Base-by-base conservation (phyloP, 2,329 filamentous ascomycete species). In the Calonectria leucothoes region DNA sequence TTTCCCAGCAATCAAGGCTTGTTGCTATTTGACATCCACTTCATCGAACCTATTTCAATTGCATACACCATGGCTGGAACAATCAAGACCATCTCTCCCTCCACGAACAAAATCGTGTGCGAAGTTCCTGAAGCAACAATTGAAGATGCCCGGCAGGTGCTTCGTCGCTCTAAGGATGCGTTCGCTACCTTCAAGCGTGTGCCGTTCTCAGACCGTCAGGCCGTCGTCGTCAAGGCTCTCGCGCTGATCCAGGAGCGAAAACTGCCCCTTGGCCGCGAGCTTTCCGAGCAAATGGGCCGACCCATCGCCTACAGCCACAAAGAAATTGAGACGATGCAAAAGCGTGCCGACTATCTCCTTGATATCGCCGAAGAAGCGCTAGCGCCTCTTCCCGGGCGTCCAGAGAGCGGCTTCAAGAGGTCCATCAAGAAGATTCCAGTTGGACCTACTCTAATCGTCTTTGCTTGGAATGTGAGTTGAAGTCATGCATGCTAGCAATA, bases 261-360 rank as follows among this genome's bases (percentile, higher is more conserved):
- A 83, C 93, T 96, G 91, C 93, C 92, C 74, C 88, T 98, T 49
- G 95, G 93, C 6, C 89, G 91, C 77, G 95, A 98, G 83, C 87
- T 98, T 70, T 98, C 95, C 0, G 93, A 95, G 83, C 95, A 98
- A 86, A 98, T 98, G 96, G 96, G 96, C 52, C 90, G 96, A 20
- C 96, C 96, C 23, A 97, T 98, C 80, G 90, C 93, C 33, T 98
- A 96, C 83, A 94, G 94, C 0, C 92, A 90, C 61, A 95, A 92
- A 80, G 96, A 98, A 86, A 89, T 98, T 78, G 87, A 91, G 29
- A 98, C 96, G 12, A 95, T 96, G 12, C 90, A 97, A 77, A 94
- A 94, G 85, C 91, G 96, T 74, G 94, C 93, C 75, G 92, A 97
- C 82, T 98, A 97, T 82, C 87, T 98, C 70, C 88, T 97, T 77